Evolutionary conservation across 495 filamentous ascomycete genomes (phyloP).

Genomic region (Chlorociboria aeruginascens): DNA sequence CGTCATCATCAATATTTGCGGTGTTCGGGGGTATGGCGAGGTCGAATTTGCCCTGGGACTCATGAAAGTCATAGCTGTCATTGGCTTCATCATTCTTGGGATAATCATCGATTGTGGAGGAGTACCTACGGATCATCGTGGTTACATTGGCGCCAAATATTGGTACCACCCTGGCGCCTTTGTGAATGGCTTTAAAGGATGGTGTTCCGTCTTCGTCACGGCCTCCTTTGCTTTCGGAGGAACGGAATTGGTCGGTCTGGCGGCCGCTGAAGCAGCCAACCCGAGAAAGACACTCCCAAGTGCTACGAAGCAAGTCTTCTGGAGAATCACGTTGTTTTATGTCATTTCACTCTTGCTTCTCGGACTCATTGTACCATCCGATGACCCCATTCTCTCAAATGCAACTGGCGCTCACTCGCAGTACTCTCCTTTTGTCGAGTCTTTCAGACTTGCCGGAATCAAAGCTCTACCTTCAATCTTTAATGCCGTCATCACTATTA

Average conservation of each 20-base stretch:
- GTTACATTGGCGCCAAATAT: constrained; percentile 33
- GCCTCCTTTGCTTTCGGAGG: constrained; percentile 58
- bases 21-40: constrained; percentile 61
- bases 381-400: constrained; percentile 19
- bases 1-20: constrained; percentile 57
- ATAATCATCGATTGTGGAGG: constrained; percentile 39
- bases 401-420: constrained; percentile 31
- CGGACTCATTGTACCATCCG: constrained; percentile 39
- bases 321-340: constrained; percentile 82
- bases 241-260: constrained; percentile 63
- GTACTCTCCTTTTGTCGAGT: constrained; percentile 59
- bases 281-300: constrained; percentile 66
- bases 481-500: constrained; percentile 56
- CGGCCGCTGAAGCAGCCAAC: constrained; percentile 69
- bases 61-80: constrained; percentile 31
- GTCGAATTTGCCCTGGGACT: constrained; percentile 29
- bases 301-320: constrained; percentile 72
- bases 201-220: constrained; percentile 52
- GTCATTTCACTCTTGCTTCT: constrained; percentile 47
- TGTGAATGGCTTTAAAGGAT: constrained; percentile 55
- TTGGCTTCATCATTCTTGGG: constrained; percentile 40
- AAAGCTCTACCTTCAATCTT: constrained; percentile 54
- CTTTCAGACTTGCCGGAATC: constrained; percentile 52
- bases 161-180: constrained; percentile 50
- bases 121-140: constrained; percentile 31